Evolutionary conservation across 2,329 filamentous ascomycete species (phyloP).

Genomic region (Colletotrichum sp.): DNA sequence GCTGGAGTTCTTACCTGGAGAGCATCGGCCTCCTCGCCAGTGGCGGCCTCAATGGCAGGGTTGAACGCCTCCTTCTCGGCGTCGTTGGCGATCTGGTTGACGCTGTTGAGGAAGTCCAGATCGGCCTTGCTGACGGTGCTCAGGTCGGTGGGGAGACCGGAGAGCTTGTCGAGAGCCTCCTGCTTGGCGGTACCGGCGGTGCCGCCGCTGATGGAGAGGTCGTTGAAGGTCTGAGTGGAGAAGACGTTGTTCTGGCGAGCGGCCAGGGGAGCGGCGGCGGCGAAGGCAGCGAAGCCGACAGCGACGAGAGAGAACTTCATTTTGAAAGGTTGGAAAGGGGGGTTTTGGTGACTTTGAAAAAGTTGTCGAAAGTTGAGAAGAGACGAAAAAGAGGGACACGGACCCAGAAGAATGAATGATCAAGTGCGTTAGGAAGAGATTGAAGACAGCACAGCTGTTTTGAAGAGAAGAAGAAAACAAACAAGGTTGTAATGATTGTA

Average conservation of each 20-base stretch:
- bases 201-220: slow-evolving; percentile 52
- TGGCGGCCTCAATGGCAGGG: slow-evolving; percentile 53
- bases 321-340: slow-evolving; percentile 6
- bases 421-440: slow-evolving; percentile 16
- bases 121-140: slow-evolving; percentile 50
- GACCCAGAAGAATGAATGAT: slow-evolving; percentile 19
- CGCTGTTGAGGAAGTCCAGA: slow-evolving; percentile 51
- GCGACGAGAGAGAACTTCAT: slow-evolving; percentile 40
- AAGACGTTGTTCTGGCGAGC: slow-evolving; percentile 32
- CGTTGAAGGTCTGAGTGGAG: slow-evolving; percentile 41
- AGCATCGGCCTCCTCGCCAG: slow-evolving; percentile 49
- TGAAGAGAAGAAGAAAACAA: slow-evolving; percentile 9
- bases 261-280: slow-evolving; percentile 31
- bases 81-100: slow-evolving; percentile 57
- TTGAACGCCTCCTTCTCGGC: slow-evolving; percentile 61
- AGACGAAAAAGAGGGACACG: slow-evolving; percentile 14
- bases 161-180: slow-evolving; percentile 45
- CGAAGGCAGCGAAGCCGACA: slow-evolving; percentile 29
- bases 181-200: slow-evolving; percentile 48
- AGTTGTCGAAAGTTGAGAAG: not conserved
- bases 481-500: slow-evolving; percentile 15
- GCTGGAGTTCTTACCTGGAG: slow-evolving; percentile 40
- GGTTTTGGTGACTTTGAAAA: not conserved
- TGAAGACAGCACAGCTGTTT: slow-evolving; percentile 20
- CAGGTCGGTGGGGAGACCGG: slow-evolving; percentile 42